Percentiles rank a stretch among this genome's conserved stretches.
phyloP scores from a whole-genome alignment of 345 rosid species.

The Hibiscus syriacus region DNA sequence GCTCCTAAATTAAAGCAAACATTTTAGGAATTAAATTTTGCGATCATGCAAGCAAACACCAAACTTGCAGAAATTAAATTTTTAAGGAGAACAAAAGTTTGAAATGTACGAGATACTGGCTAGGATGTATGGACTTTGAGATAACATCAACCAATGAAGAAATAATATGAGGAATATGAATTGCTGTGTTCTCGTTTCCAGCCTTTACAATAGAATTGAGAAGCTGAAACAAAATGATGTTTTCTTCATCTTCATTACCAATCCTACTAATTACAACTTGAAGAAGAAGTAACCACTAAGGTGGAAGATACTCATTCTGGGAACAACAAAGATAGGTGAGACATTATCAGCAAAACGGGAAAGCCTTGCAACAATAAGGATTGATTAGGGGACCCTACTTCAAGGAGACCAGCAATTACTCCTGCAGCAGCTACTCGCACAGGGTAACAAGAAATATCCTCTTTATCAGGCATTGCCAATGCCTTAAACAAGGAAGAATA shows the following conservation, averaged over 20 bases:
- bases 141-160: slow-evolving; percentile 49
- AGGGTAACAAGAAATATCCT: slow-evolving; percentile 55
- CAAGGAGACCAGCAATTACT: slow-evolving; percentile 59
- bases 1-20: slow-evolving; percentile 3
- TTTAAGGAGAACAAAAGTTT: not conserved
- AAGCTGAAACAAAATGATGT: slow-evolving; percentile 56
- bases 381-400: slow-evolving; percentile 34
- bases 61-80: not conserved
- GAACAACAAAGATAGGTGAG: slow-evolving; percentile 18
- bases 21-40: not conserved
- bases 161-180: slow-evolving; percentile 62
- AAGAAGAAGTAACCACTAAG: slow-evolving; percentile 73
- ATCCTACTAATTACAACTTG: slow-evolving; percentile 60
- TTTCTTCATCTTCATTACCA: slow-evolving; percentile 63
- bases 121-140: slow-evolving; percentile 39
- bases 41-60: not conserved
- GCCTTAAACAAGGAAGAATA: slow-evolving; percentile 76
- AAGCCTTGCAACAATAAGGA: slow-evolving; percentile 9
- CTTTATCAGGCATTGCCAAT: slow-evolving; percentile 49
- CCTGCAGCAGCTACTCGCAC: slow-evolving; percentile 81
- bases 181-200: slow-evolving; percentile 42
- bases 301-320: slow-evolving; percentile 76
- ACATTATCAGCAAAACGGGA: not conserved
- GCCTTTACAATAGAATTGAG: slow-evolving; percentile 59
- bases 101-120: slow-evolving; percentile 21